Evolutionary conservation across 805 yeast genomes (phyloP).

Genomic region (Komagataella ulmi): DNA sequence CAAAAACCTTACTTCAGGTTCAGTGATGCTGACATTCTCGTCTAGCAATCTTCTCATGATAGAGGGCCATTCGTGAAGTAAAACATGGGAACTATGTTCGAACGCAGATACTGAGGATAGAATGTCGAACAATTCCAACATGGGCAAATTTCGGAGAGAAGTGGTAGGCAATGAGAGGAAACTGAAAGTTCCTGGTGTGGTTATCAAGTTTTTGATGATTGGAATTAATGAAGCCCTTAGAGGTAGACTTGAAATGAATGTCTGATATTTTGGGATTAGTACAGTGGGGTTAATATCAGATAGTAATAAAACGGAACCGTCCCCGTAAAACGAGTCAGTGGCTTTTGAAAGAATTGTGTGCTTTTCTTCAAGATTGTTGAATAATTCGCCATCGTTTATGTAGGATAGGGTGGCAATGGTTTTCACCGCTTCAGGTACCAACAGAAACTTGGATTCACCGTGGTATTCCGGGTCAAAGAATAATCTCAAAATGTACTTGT

Average conservation of each 20-base stretch:
- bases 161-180: conserved; percentile 7
- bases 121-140: conserved; percentile 11
- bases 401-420: conserved; percentile 10
- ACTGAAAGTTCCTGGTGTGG: conserved; percentile 8
- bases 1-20: conserved; percentile 10
- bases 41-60: conserved; percentile 14
- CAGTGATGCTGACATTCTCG: conserved; percentile 8
- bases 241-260: conserved; percentile 8
- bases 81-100: conserved; percentile 10
- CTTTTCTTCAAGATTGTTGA: conserved; percentile 10
- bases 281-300: conserved; percentile 13
- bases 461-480: conserved; percentile 13
- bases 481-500: conserved; percentile 10
- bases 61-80: conserved; percentile 15
- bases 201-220: conserved; percentile 13
- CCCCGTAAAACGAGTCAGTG: background rate
- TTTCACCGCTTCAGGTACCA: conserved; percentile 6
- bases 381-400: conserved; percentile 4
- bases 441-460: conserved; percentile 11
- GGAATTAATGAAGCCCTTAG: conserved; percentile 11
- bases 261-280: conserved; percentile 5
- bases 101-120: conserved; percentile 10
- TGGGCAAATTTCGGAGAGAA: conserved; percentile 11
- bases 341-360: conserved; percentile 9
- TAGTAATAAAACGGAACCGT: conserved; percentile 11